Base-by-base conservation (phyloP, 2,329 filamentous ascomycete genomes). In the Xylariaceae sp. region DNA sequence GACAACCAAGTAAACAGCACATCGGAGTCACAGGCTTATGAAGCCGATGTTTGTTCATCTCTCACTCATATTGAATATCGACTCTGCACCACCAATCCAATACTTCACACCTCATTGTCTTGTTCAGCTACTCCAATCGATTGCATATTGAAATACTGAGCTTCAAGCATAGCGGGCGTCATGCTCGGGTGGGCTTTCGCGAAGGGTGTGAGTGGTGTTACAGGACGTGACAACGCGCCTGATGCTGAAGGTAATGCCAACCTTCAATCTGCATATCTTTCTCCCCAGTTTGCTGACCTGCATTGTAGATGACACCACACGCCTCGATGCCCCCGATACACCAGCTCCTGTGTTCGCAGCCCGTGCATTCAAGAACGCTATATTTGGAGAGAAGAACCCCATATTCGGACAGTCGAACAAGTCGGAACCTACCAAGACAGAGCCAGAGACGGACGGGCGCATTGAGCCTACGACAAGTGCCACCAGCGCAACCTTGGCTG, bases 291-390 rank as follows among this genome's bases (percentile, higher is more conserved):
- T 42, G 19, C 48, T 41, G 48, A 11, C 40, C 61, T 42, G 17
- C 34, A 28, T 16, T 45, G 31, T 18, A 75, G 72, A 71, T 42
- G 73, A 76, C 44, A 75, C 71, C 62, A 75, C 75, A 0, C 76
- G 78, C 55, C 60, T 79, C 39, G 83, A 87, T 14, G 73, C 74
- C 31, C 83, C 83, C 38, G 83, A 87, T 60, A 87, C 84, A 14
- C 84, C 84, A 6, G 84, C 82, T 0, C 83, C 84, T 2, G 78
- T 87, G 0, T 87, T 87, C 63, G 84, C 83, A 2, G 83, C 83
- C 36, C 78, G 84, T 53, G 84, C 84, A 6, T 73, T 87, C 63
- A 85, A 81, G 60, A 83, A 77, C 60, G 83, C 81, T 22, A 68
- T 87, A 42, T 87, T 86, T 60, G 84, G 84, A 39, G 82, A 81